Evolutionary conservation across 2,329 filamentous ascomycete species (phyloP).

Genomic region (Pseudocercospora fijiensis): DNA sequence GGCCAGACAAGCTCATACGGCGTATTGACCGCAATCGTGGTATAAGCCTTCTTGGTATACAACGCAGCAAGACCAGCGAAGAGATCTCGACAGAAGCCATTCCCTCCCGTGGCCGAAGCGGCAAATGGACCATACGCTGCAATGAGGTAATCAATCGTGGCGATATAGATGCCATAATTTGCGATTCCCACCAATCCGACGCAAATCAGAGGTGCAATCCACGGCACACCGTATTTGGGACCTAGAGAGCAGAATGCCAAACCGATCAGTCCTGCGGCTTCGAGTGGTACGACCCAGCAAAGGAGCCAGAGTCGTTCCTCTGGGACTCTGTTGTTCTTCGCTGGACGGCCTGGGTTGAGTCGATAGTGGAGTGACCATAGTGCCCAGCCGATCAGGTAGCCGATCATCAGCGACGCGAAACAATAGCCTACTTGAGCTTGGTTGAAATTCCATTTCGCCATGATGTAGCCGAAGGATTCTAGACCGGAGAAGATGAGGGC

Average conservation of each 20-base stretch:
- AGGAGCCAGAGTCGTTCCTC: constrained; percentile 67
- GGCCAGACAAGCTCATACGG: constrained; percentile 47
- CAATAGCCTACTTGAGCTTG: constrained; percentile 58
- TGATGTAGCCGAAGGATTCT: constrained; percentile 68
- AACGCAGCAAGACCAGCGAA: constrained; percentile 70
- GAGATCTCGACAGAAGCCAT: constrained; percentile 72
- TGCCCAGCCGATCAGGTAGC: constrained; percentile 63
- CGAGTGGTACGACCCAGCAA: constrained; percentile 59
- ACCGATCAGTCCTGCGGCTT: constrained; percentile 67
- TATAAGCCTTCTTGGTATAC: constrained; percentile 58
- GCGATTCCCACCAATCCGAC: constrained; percentile 67
- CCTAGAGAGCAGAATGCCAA: constrained; percentile 69
- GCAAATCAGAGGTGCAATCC: constrained; percentile 68
- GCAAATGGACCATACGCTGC: constrained; percentile 66
- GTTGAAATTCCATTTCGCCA: constrained; percentile 60
- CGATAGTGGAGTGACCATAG: constrained; percentile 52
- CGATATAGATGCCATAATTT: constrained; percentile 50
- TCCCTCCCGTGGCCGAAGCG: constrained; percentile 72
- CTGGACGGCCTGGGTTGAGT: constrained; percentile 49
- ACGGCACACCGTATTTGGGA: constrained; percentile 55
- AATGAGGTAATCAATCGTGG: constrained; percentile 61
- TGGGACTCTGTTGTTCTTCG: constrained; percentile 53
- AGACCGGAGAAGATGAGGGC: constrained; percentile 77
- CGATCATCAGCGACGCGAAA: constrained; percentile 60
- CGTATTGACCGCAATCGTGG: constrained; percentile 29